Conservation (phyloP, 805 yeast genomes). For the Saturnispora diversa region DNA sequence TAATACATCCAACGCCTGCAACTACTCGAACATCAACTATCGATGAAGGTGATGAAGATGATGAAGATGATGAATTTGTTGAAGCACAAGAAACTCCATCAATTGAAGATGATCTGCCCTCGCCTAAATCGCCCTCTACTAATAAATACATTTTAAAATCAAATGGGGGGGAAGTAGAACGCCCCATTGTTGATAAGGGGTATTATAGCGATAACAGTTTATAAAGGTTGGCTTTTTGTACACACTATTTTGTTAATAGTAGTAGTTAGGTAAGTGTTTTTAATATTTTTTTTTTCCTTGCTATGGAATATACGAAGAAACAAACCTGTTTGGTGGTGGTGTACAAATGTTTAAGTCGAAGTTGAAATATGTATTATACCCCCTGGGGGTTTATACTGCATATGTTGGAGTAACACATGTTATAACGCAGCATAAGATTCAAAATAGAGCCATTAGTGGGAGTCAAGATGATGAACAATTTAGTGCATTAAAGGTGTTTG, state of each 20-base stretch:
- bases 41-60: constrained; percentile 8
- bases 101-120: constrained; percentile 10
- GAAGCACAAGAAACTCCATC: constrained; percentile 8
- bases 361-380: constrained; percentile 31
- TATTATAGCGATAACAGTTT: constrained; percentile 7
- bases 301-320: too few species aligned
- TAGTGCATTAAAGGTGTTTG: constrained; percentile 48
- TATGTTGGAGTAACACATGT: constrained; percentile 56
- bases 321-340: too few species aligned
- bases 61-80: constrained; percentile 1
- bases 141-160: constrained; percentile 14
- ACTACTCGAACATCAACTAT: too few species aligned
- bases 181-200: constrained; percentile 5
- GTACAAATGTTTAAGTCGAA: constrained; percentile 7
- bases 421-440: constrained; percentile 32
- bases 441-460: background rate
- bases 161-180: constrained; percentile 11
- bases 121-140: constrained; percentile 15
- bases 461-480: constrained; percentile 29
- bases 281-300: too few species aligned
- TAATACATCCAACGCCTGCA: too few species aligned
- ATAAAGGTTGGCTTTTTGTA: too few species aligned
- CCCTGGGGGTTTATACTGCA: constrained; percentile 47
- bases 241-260: too few species aligned
- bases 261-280: too few species aligned